A percentile compares a stretch with the other conserved stretches of the same genome.
Conservation (phyloP, 208 protist genomes). For the Angomonas deanei region DNA sequence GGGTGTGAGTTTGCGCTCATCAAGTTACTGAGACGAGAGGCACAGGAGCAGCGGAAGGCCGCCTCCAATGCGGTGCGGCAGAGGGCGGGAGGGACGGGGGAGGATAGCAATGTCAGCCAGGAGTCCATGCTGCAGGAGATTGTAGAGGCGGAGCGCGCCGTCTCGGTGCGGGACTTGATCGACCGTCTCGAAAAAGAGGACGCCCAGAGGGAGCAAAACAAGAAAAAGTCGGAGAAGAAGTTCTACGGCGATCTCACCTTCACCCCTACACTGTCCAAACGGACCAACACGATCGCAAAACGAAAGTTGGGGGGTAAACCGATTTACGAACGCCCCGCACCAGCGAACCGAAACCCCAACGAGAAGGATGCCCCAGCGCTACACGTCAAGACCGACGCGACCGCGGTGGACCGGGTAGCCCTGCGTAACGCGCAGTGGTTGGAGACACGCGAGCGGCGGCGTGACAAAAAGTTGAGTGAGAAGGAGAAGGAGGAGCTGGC, state of each 20-base stretch:
- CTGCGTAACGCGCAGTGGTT: conserved; percentile 36
- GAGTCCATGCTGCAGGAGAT: not conserved
- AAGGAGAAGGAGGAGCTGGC: conserved; percentile 11
- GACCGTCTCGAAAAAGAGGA: conserved; percentile 22
- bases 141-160: conserved; percentile 4
- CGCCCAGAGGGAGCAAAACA: conserved; percentile 14
- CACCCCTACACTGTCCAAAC: conserved; percentile 21
- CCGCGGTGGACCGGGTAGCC: conserved; percentile 18
- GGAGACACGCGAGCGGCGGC: conserved; percentile 12
- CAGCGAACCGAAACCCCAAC: not conserved
- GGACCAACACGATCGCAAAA: conserved; percentile 20
- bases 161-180: conserved; percentile 14
- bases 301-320: conserved; percentile 24
- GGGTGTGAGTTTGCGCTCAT: conserved; percentile 31
- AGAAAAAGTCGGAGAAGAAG: conserved; percentile 14
- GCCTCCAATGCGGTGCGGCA: conserved; percentile 1
- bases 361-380: conserved; percentile 10
- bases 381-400: not conserved
- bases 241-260: conserved; percentile 29
- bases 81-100: conserved; percentile 2
- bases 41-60: conserved; percentile 12
- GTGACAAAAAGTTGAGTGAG: not conserved
- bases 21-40: not conserved
- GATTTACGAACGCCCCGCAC: conserved; percentile 30
- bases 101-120: conserved; percentile 6